Percentiles rank a stretch among this genome's conserved stretches.
These are phyloP conservation scores for Sordaria brevicollis DNA, from an alignment of 495 filamentous ascomycete genomes.

Conservation along the genomic window DNA sequence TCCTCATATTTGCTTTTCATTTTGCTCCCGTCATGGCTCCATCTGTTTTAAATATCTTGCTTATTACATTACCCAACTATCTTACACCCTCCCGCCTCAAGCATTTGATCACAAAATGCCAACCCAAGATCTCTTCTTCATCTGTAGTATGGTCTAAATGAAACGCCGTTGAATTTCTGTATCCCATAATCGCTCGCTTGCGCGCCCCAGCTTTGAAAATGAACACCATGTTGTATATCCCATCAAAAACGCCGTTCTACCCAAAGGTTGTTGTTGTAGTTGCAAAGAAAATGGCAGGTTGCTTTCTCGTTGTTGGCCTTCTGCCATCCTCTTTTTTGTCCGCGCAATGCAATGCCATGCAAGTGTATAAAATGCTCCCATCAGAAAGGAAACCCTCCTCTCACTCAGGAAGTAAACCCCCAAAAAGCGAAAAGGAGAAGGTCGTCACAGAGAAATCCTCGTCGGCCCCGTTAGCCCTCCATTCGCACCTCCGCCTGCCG, in stretches of 20 bases:
- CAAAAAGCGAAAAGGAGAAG: not conserved
- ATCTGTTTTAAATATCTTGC: not conserved
- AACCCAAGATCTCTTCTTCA: not conserved
- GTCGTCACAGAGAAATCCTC: slow-evolving; percentile 25
- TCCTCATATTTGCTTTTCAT: not conserved
- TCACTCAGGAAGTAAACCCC: too few species aligned
- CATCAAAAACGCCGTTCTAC: not conserved
- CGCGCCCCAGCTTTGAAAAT: not conserved
- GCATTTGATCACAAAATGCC: not conserved
- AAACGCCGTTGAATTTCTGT: not conserved
- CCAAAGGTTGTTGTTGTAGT: not conserved
- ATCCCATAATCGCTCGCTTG: not conserved
- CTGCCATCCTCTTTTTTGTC: not conserved
- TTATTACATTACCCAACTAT: not conserved
- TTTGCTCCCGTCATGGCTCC: not conserved
- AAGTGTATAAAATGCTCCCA: not conserved
- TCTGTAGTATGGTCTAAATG: not conserved
- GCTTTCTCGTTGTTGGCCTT: not conserved
- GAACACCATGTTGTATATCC: not conserved
- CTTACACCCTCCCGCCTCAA: not conserved
- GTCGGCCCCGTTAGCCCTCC: slow-evolving; percentile 7
- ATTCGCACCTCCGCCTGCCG: not conserved
- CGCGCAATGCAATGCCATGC: not conserved
- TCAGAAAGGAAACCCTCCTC: not conserved
- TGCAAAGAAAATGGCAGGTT: not conserved